Evolutionary conservation across 345 rosid species (phyloP).

Genomic region (Populus pruinosa): DNA sequence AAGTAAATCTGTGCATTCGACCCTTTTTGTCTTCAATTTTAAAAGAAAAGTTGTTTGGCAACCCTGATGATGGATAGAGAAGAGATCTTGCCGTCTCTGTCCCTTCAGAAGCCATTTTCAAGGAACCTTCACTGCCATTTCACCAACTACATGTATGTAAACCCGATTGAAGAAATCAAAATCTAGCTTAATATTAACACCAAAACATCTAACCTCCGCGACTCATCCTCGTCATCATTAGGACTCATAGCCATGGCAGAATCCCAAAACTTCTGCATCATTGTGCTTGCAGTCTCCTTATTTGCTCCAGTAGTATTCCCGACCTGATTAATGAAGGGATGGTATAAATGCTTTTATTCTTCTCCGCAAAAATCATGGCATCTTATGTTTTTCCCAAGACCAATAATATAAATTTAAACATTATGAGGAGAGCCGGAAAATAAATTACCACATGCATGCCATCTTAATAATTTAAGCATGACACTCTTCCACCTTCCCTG

Average conservation of each 20-base stretch:
- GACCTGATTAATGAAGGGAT: conserved; percentile 43
- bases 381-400: neutral
- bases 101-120: conserved; percentile 74
- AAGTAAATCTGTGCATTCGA: conserved; percentile 88
- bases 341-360: neutral
- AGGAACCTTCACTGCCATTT: conserved; percentile 72
- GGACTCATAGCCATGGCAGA: conserved; percentile 84
- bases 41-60: conserved; percentile 55
- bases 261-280: conserved; percentile 99
- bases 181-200: neutral
- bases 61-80: conserved; percentile 39
- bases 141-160: conserved; percentile 19
- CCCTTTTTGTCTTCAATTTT: conserved; percentile 81
- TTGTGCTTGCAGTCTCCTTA: conserved; percentile 67
- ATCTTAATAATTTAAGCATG: neutral
- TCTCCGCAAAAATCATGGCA: neutral
- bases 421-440: neutral
- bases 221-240: conserved; percentile 77
- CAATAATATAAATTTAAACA: neutral
- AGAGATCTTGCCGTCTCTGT: conserved; percentile 64
- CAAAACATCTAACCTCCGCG: conserved; percentile 54
- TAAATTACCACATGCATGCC: neutral
- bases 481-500: neutral
- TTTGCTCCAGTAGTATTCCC: conserved; percentile 68
- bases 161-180: conserved; percentile 8